Base-by-base conservation (phyloP, 768 basidiomycete species). In the Gymnopilus dilepis region DNA sequence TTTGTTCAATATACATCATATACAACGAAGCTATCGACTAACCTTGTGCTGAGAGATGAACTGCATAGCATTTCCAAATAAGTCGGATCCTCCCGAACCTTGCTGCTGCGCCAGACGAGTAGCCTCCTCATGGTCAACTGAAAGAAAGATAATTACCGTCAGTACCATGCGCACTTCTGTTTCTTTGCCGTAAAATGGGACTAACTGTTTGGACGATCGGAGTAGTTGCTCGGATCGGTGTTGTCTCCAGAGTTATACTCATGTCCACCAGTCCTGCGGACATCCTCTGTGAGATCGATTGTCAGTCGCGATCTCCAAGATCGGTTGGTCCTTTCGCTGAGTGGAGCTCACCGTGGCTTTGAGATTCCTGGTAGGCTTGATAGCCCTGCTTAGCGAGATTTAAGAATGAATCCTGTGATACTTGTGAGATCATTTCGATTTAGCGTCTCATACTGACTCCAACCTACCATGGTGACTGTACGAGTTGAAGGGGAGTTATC, bases 301-400 rank as follows among this genome's bases (percentile, higher is more conserved):
- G 60, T 71, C 45, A 72, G 67, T 56, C 38, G 60, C 60, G 62
- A 65, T 62, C 51, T 31, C 42, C 54, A 66, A 40, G 56, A 63
- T 66, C 61, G 41, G 33, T 48, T 38, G 38, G 21, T 21, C 30
- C 42, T 38, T 12, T 38, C 40, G 11, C 48, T n/a, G n/a, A 43
- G 38, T 12, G 45, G 24, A 28, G 57, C 62, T 61, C 75, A 50
- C 47, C 47, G 11, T 71, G 64, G 82, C 81, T 73, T 15, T 86
- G 82, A 17, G 80, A 83, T 28, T 78, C 69, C 66, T 78, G 74
- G 76, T 86, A 86, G 70, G 85, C 78, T 38, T 84, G 73, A 66
- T 82, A 73, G 63, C 86, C 85, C 73, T 92, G 73, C 74, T 92
- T 88, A 9, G 90, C 92, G 66, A 93, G 72, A 60, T 84, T 85